These are phyloP conservation scores for Neurospora sp. DNA, from an alignment of 495 filamentous ascomycete genomes.

Conservation along the genomic window DNA sequence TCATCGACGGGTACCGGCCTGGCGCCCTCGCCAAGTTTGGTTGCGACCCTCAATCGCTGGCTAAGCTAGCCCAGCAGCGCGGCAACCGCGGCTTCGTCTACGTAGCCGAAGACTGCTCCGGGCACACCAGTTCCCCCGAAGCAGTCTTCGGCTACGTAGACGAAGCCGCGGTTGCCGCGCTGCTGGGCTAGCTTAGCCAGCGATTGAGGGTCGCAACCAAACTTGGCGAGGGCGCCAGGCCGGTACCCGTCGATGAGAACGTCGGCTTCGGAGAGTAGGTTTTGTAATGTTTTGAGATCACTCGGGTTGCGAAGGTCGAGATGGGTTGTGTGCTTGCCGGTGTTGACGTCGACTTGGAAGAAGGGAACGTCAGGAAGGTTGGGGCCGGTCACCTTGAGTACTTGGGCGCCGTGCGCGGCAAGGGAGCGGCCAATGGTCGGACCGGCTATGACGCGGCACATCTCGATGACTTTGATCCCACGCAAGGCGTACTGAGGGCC, in stretches of 20 bases:
- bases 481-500: slow-evolving; percentile 37
- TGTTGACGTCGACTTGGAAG: slow-evolving; percentile 72
- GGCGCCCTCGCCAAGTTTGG: too few species aligned
- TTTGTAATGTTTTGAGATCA: slow-evolving; percentile 46
- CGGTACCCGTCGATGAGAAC: slow-evolving; percentile 59
- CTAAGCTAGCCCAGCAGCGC: too few species aligned
- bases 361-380: slow-evolving; percentile 63
- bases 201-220: slow-evolving; percentile 49
- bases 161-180: slow-evolving; percentile 46
- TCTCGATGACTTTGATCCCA: slow-evolving; percentile 52
- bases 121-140: slow-evolving; percentile 40
- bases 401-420: slow-evolving; percentile 56
- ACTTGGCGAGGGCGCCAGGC: slow-evolving; percentile 52
- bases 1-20: too few species aligned
- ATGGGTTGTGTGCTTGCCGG: slow-evolving; percentile 47
- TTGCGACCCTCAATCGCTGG: too few species aligned
- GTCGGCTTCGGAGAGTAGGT: slow-evolving; percentile 48
- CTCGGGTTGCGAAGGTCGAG: slow-evolving; percentile 47
- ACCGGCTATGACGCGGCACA: slow-evolving; percentile 55
- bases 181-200: slow-evolving; percentile 40
- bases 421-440: slow-evolving; percentile 57
- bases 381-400: slow-evolving; percentile 62
- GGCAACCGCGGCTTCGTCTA: too few species aligned
- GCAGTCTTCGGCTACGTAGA: slow-evolving; percentile 66
- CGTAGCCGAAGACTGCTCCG: too few species aligned